Base-by-base conservation (phyloP, 495 filamentous ascomycete genomes). In the Delitschia confertaspora region DNA sequence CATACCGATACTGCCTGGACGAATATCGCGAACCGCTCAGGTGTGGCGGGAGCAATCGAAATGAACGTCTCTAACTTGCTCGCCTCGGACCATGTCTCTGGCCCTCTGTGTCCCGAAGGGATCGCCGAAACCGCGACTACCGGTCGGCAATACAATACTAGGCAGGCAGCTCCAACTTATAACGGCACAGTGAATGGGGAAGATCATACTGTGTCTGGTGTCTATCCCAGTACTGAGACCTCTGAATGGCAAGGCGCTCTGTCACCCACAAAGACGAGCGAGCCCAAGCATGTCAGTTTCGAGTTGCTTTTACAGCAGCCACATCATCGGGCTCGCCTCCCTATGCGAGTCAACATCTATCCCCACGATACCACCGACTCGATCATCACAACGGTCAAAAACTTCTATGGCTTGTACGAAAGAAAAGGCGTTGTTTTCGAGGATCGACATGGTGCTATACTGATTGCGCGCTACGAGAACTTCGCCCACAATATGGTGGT, bases 381-480 rank as follows among this genome's bases (percentile, higher is more conserved):
- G 18, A 96, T 98, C 62, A 82, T 94, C 41, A 84, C 85, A 3
- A 95, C 91, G 3, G 88, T 95, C 42, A 95, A 93, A 69, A 95
- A 94, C 67, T 95, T 95, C 69, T 95, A 91, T 61, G 91, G 88
- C 27, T 75, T 96, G 53, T 91, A 93, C 55, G 78, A 85, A 45
- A 73, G 75, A 49, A 75, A 76, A 60, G 83, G 85, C 44, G 75
- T 96, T 59, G 84, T 82, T 65, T 95, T 98, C 51, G 87, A 96
- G 61, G 88, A 95, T 65, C 74, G 80, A 30, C 63, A 83, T 49
- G 85, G 83, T 32, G 85, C 79, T 52, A 93, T 79, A 43, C 76
- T 98, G 56, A 95, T 98, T 60, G 85, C 91, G 35, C 78, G 84
- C 46, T 93, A 95, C 62, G 88, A 95, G 61, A 98, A 95, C 65